Evolutionary conservation across 2,329 filamentous ascomycete genomes (phyloP), one percentile per base, ranked within the genome.

Genomic region (Fusarium tuaranense): DNA sequence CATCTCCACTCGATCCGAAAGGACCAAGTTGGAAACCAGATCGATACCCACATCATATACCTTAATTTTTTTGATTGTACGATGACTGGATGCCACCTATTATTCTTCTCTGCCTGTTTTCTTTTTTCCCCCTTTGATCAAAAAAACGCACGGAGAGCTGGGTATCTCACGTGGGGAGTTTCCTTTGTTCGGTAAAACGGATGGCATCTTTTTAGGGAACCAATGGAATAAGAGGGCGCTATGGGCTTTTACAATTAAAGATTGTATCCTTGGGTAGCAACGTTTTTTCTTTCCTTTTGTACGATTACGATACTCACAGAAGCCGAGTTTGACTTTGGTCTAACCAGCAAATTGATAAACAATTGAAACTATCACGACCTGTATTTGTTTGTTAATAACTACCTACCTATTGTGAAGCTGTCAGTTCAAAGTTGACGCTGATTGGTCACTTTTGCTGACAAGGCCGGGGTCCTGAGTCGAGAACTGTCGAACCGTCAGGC

Each of bases 51-150:
- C 46, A 67, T 68, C 51, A 55, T 71, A 68, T 36, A 55, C 51
- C 27, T 27, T 75, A 75, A 73, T 73, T 32, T 30, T 30, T 25
- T 48, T 38, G 63, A 27, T 44, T 71, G 72, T 73, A 73, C 67
- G 67, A 75, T 68, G 51, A 55, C 63, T 14, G 72, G 61, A 75
- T 65, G 27, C 55, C 46, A 41, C 51, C 14, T 62, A 36, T 55
- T 55, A 32, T 34, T 65, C 58, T 59, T 16, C n/a, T 65, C 67
- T 68, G 14, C 48, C 22, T 32, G 38, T 36, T 60, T 65, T 36
- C 57, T 65, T 25, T 46, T 55, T 65, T 22, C 18, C 25, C 18
- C 20, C 12, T 14, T 30, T 30, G 20, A 59, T 58, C 16, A 60
- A 63, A 63, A 63, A 53, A 13, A 20, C 55, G 46, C 39, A 14